phyloP scores from a whole-genome alignment of 805 yeast species.

The Cyberlindnera euphorbiiphila region DNA sequence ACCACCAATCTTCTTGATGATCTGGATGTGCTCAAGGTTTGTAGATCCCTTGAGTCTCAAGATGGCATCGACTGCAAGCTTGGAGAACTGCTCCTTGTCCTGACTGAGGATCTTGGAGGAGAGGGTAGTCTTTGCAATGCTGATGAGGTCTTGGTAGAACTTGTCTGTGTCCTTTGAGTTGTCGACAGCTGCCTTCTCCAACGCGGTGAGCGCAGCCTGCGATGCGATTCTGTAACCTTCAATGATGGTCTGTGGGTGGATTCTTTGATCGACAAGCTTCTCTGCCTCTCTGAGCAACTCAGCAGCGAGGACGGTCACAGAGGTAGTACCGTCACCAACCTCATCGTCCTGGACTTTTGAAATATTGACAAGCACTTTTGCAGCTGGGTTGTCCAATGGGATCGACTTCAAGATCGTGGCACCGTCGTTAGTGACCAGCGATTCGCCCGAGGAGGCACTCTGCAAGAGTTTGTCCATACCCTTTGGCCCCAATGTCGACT shows the following conservation, averaged over 20 bases:
- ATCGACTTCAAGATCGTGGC: conserved; percentile 93
- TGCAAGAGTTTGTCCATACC: conserved; percentile 97
- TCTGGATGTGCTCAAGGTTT: conserved; percentile 88
- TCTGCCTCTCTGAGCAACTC: conserved; percentile 95
- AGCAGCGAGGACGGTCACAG: conserved; percentile 88
- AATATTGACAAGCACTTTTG: conserved; percentile 89
- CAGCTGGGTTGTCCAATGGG: conserved; percentile 97
- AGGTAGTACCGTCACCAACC: conserved; percentile 77
- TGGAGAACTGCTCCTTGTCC: conserved; percentile 85
- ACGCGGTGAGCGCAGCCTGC: conserved; percentile 76
- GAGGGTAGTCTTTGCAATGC: conserved; percentile 89
- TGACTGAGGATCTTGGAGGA: conserved; percentile 93
- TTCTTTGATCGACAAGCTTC: conserved; percentile 82
- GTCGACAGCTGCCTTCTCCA: conserved; percentile 74
- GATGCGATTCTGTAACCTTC: conserved; percentile 93
- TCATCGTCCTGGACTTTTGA: conserved; percentile 84
- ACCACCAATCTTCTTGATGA: conserved; percentile 92
- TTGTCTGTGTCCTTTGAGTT: conserved; percentile 69
- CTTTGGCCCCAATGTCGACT: conserved; percentile 93
- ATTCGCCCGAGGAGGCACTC: conserved; percentile 72
- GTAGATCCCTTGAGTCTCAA: conserved; percentile 85
- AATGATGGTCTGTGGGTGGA: conserved; percentile 96
- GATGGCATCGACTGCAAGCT: conserved; percentile 91
- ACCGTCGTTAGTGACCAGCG: conserved; percentile 94
- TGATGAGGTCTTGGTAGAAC: conserved; percentile 68